Evolutionary conservation across 2,329 filamentous ascomycete genomes (phyloP), one percentile per base, ranked within the genome.

Genomic region (Colletotrichum costaricense): DNA sequence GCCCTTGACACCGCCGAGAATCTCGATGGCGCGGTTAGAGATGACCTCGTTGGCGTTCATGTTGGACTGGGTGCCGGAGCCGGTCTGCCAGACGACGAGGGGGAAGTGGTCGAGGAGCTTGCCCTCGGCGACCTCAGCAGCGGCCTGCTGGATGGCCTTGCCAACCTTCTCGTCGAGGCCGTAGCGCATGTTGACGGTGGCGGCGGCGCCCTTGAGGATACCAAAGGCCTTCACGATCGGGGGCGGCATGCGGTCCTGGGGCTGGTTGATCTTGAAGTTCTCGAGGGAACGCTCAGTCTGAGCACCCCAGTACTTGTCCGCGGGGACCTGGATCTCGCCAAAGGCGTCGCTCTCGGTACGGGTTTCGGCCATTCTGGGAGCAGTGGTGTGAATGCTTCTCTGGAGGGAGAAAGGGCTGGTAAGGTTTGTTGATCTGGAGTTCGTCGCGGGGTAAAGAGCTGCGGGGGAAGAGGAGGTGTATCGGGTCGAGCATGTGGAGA

Each of bases 31-130:
- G 77, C 97, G 94, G 91, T 98, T 99, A 77, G 96, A 98, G 85
- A 99, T 98, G 85, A 99, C 97, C 85, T 99, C 97, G 88, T 99
- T 99, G 83, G 96, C 95, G 88, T 99, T 99, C 97, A 98, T 98
- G 91, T 98, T 98, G 84, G 95, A 98, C 89, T 98, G 97, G 35
- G 97, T 98, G 82, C 97, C 97, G 63, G 97, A 98, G 76, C 97
- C 97, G 67, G 97, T 99, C 89, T 99, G 97, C 97, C 97, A 99
- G 81, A 99, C 96, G 70, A 98, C 96, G 74, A 98, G 94, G 77
- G 97, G 97, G 87, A 99, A 98, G 89, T 98, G 96, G 84, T 98
- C 95, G 80, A 97, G 84, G 79, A 98, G 93, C 90, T 98, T 97
- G 81, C 97, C 92, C 76, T 94, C 93, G 70, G 96, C 95, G 54